These are phyloP conservation scores for Stylonectria norvegica DNA, from an alignment of 2,329 filamentous ascomycete genomes.

Conservation along the genomic window DNA sequence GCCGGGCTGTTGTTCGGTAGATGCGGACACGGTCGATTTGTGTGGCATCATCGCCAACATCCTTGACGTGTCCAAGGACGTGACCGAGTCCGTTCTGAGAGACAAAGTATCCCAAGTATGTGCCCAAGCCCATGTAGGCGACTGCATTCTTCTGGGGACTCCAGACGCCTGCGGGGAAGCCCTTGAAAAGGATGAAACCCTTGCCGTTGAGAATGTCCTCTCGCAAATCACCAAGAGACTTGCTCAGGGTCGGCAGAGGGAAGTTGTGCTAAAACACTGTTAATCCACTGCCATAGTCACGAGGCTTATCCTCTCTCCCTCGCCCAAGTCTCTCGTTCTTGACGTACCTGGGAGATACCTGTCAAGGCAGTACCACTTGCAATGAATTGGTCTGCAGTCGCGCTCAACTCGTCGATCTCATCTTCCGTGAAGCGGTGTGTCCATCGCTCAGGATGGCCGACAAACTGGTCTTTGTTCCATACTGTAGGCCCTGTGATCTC, in stretches of 20 bases:
- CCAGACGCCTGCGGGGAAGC: slow-evolving; percentile 75
- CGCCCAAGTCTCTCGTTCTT: no score
- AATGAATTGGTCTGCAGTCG: slow-evolving; percentile 67
- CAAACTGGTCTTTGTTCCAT: slow-evolving; percentile 68
- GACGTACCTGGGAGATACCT: slow-evolving; percentile 51
- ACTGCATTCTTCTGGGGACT: slow-evolving; percentile 75
- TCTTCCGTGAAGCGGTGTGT: slow-evolving; percentile 65
- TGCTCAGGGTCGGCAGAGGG: slow-evolving; percentile 40
- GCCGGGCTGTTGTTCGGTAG: slow-evolving; percentile 74
- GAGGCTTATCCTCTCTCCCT: no score
- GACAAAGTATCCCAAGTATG: slow-evolving; percentile 83
- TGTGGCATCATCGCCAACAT: slow-evolving; percentile 74
- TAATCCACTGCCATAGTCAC: no score
- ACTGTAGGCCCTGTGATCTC: slow-evolving; percentile 69
- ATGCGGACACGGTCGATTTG: slow-evolving; percentile 87
- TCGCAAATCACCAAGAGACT: slow-evolving; percentile 34
- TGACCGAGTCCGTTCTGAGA: slow-evolving; percentile 82
- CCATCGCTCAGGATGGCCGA: slow-evolving; percentile 64
- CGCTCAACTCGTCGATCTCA: slow-evolving; percentile 65
- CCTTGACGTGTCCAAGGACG: slow-evolving; percentile 85
- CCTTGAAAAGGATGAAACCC: slow-evolving; percentile 87
- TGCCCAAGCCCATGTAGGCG: slow-evolving; percentile 86
- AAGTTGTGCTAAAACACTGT: slow-evolving; percentile 41
- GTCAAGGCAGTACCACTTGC: slow-evolving; percentile 63
- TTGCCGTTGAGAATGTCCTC: slow-evolving; percentile 67